These are phyloP conservation scores for Colletotrichum gloeosporioides DNA, from an alignment of 2,329 filamentous ascomycete genomes.

Conservation along the genomic window DNA sequence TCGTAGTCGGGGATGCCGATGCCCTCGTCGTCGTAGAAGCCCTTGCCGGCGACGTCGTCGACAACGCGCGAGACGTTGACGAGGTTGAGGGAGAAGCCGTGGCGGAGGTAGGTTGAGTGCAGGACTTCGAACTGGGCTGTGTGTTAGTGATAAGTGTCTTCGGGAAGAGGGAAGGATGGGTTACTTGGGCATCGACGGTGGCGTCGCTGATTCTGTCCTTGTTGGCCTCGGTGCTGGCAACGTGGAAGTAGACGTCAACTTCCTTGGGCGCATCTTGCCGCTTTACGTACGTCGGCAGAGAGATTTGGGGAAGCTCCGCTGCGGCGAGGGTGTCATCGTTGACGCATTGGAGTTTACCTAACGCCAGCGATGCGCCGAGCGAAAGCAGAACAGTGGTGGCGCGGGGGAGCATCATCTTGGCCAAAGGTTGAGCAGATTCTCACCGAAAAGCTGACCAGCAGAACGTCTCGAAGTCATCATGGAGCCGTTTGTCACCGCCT, in stretches of 20 bases:
- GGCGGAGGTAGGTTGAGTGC: conserved; percentile 3
- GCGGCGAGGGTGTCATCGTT: neutral
- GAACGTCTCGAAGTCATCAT: neutral
- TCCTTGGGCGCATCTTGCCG: conserved; percentile 20
- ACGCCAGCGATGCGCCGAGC: neutral
- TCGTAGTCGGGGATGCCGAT: conserved; percentile 11
- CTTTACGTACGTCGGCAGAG: neutral
- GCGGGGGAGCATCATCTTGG: neutral
- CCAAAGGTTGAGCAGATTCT: neutral
- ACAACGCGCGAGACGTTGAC: conserved; percentile 15
- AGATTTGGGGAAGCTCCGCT: neutral
- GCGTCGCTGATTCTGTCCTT: conserved; percentile 2
- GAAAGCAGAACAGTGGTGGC: neutral
- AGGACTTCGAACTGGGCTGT: conserved; percentile 3
- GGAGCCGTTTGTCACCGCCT: neutral
- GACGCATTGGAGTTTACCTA: neutral
- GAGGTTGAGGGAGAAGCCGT: conserved; percentile 11
- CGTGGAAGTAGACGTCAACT: conserved; percentile 49
- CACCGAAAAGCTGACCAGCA: neutral
- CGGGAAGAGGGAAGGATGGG: rapidly evolving
- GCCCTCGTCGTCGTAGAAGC: conserved; percentile 2
- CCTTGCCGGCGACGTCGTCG: conserved; percentile 7
- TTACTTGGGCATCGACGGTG: conserved; percentile 8
- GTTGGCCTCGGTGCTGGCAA: conserved; percentile 56
- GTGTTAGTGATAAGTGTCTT: neutral